Evolutionary conservation across 331 rosid species (phyloP), one percentile per base, ranked within the genome.

Genomic region (Dryas integrifolia): DNA sequence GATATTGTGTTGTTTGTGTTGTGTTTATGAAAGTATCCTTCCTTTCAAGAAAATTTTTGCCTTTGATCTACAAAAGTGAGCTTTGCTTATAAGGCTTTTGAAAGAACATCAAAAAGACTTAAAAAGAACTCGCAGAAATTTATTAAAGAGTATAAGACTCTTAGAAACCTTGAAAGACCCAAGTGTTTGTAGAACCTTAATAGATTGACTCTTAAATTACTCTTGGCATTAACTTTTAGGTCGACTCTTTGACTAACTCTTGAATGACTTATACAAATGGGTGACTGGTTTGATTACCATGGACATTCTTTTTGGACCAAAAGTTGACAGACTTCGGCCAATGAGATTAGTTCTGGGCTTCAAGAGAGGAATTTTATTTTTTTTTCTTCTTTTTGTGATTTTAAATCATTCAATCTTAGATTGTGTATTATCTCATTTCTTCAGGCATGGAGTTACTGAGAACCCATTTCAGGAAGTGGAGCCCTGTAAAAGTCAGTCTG

Each of bases 391-490:
- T 61, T 2, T 15, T 6, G 13, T 51, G 48, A 18, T 53, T 18
- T 45, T 50, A 15, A 3, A 5, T 3, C 15, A 2, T 72, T 16
- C 65, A 18, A 67, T 66, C 15, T 67, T 24, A 38, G 43, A n/a
- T 66, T 46, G 45, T 69, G 3, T 18, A 51, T 58, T 43, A 35
- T 63, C 52, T 78, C 60, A 11, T 71, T 72, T 82, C 58, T 72
- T 77, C 89, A 94, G 97, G 88, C 83, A 88, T 66, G 98, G 97
- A 80, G 90, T 89, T 69, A 47, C 46, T 60, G 69, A 67, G 49
- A 69, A 77, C 69, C 69, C 82, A 72, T 81, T 82, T 76, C 82
- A 80, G 75, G 92, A 84, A 81, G 86, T 74, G 67, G 92, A 86
- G 64, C 79, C 76, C 67, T 72, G 1, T 74, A 66, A 67, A 77